These are phyloP conservation scores for Chaetomium strumarium DNA, from an alignment of 2,329 filamentous ascomycete genomes.

Conservation along the genomic window DNA sequence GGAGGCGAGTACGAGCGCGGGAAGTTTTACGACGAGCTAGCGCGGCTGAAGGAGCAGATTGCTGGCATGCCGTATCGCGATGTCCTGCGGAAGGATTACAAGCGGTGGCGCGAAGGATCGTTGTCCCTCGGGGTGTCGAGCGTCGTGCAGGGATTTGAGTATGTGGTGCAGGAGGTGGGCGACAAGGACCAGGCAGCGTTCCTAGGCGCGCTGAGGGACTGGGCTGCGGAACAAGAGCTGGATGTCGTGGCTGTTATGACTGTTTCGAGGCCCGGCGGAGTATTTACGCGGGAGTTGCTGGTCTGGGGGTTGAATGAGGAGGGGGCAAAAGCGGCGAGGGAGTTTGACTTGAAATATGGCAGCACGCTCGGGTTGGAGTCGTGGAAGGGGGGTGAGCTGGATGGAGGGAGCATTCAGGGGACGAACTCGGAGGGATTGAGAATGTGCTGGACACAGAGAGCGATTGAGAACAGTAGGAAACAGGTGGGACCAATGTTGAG, in stretches of 20 bases:
- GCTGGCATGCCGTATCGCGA: slow-evolving; percentile 55
- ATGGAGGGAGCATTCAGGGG: slow-evolving; percentile 31
- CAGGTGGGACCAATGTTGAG: slow-evolving; percentile 63
- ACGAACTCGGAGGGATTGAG: slow-evolving; percentile 44
- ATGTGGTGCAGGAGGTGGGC: slow-evolving; percentile 50
- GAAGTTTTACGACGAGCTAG: slow-evolving; percentile 54
- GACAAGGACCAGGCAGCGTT: slow-evolving; percentile 37
- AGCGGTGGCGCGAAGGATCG: slow-evolving; percentile 60
- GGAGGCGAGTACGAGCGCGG: slow-evolving; percentile 42
- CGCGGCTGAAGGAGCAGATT: slow-evolving; percentile 62
- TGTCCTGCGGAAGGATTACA: slow-evolving; percentile 77
- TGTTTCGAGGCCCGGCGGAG: slow-evolving; percentile 47
- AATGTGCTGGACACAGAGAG: slow-evolving; percentile 61
- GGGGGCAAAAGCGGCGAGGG: slow-evolving; percentile 45
- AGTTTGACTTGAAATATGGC: slow-evolving; percentile 44
- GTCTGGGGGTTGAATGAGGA: slow-evolving; percentile 54
- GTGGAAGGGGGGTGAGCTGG: slow-evolving; percentile 46
- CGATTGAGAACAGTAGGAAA: slow-evolving; percentile 57
- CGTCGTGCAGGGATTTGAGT: slow-evolving; percentile 57
- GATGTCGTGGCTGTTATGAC: slow-evolving; percentile 66
- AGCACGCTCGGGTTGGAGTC: slow-evolving; percentile 50
- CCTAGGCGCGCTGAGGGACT: slow-evolving; percentile 43
- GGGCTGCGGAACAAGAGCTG: slow-evolving; percentile 51
- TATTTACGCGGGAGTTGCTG: slow-evolving; percentile 61
- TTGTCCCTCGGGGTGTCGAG: slow-evolving; percentile 61